Evolutionary conservation across 805 yeast genomes (phyloP).

Genomic region (Yueomyces sinensis): DNA sequence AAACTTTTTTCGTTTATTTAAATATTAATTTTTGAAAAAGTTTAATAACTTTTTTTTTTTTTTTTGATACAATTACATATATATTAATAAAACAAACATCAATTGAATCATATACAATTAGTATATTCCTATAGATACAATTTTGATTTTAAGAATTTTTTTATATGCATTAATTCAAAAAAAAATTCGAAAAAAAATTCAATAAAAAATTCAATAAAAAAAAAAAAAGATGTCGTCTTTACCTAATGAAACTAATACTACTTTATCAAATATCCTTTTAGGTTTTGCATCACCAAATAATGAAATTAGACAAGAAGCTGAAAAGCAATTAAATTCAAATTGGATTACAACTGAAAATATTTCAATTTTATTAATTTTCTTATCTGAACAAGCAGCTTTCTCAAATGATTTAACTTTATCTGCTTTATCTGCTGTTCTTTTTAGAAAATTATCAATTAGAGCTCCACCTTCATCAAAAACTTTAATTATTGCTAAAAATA

Average conservation of each 20-base stretch:
- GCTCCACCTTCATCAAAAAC: slow-evolving; percentile 49
- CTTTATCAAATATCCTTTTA: slow-evolving; percentile 41
- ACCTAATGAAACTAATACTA: slow-evolving; percentile 46
- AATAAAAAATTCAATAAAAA: too few species aligned
- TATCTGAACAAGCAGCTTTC: slow-evolving; percentile 64
- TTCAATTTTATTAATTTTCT: slow-evolving; percentile 56
- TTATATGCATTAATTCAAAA: too few species aligned
- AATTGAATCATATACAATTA: too few species aligned
- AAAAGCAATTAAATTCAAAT: slow-evolving; percentile 50
- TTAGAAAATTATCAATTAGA: slow-evolving; percentile 73
- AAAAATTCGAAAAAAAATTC: too few species aligned
- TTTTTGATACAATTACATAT: too few species aligned
- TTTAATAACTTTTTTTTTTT: too few species aligned
- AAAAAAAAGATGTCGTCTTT: slow-evolving; percentile 32
- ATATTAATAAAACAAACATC: too few species aligned
- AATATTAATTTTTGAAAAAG: too few species aligned
- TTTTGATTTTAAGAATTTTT: too few species aligned
- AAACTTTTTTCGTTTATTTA: too few species aligned
- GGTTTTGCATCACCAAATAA: slow-evolving; percentile 77
- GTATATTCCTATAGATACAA: too few species aligned
- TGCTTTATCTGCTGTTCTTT: slow-evolving; percentile 75
- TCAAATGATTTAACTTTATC: slow-evolving; percentile 49
- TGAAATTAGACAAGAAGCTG: slow-evolving; percentile 63
- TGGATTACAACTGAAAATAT: slow-evolving; percentile 65
- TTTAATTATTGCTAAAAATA: slow-evolving; percentile 60